Percentiles rank a stretch among this genome's conserved stretches.
Evolutionary conservation across 805 yeast species (phyloP).

Genomic region (Yarrowia sp.): DNA sequence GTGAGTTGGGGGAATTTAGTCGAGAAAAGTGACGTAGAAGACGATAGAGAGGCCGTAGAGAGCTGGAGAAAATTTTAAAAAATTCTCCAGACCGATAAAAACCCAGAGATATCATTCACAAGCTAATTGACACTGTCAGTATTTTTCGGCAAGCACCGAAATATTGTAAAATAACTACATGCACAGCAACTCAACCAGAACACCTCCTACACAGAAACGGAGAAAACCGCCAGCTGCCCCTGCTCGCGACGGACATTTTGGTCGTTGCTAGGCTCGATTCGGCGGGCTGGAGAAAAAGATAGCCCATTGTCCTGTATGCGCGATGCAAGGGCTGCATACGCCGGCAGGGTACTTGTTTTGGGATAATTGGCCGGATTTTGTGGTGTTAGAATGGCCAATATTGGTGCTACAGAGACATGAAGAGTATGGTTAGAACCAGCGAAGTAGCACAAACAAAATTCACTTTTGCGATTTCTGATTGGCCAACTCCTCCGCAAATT

Average conservation of each 20-base stretch:
- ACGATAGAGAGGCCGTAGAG: too few species aligned
- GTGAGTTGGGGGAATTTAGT: not conserved
- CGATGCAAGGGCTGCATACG: not conserved
- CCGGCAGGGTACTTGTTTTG: not conserved
- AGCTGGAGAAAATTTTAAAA: too few species aligned
- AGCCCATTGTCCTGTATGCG: not conserved
- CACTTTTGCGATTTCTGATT: not conserved
- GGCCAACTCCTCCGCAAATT: too few species aligned
- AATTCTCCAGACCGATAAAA: too few species aligned
- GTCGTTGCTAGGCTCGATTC: not conserved
- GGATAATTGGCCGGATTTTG: not conserved
- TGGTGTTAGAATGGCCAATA: not conserved
- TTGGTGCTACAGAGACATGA: not conserved
- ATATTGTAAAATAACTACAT: too few species aligned
- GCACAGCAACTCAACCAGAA: too few species aligned
- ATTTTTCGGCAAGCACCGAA: too few species aligned
- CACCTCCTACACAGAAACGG: not conserved
- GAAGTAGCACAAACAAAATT: not conserved
- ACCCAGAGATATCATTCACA: too few species aligned
- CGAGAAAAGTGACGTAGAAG: too few species aligned
- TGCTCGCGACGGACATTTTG: not conserved
- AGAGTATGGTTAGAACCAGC: not conserved
- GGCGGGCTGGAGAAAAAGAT: not conserved
- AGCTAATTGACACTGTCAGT: too few species aligned
- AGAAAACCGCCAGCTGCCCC: not conserved